phyloP scores from a whole-genome alignment of 2,329 filamentous ascomycete species.

The Penicillium sumatraense region DNA sequence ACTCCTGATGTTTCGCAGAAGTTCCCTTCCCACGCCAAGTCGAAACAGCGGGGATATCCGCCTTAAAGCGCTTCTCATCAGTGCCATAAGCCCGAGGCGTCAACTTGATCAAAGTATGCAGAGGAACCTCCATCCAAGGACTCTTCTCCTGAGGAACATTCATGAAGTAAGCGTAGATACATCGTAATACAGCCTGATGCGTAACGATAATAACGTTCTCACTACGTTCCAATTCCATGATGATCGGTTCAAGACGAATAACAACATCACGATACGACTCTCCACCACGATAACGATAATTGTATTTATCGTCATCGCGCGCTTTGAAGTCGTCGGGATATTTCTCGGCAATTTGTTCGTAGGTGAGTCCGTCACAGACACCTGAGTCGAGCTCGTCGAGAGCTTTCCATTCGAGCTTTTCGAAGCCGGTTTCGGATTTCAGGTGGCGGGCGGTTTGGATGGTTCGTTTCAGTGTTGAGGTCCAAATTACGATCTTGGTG shows the following conservation, averaged over 20 bases:
- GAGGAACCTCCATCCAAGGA: slow-evolving; percentile 97
- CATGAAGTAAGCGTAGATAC: slow-evolving; percentile 99
- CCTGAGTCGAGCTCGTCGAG: slow-evolving; percentile 96
- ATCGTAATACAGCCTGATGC: slow-evolving; percentile 93
- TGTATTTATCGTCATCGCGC: slow-evolving; percentile 98
- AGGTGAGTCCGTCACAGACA: slow-evolving; percentile 94
- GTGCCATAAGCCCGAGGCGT: slow-evolving; percentile 94
- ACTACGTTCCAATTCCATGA: slow-evolving; percentile 96
- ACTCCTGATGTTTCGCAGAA: slow-evolving; percentile 79
- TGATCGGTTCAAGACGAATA: slow-evolving; percentile 96
- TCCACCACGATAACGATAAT: slow-evolving; percentile 96
- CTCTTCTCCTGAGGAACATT: slow-evolving; percentile 90
- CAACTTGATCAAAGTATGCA: slow-evolving; percentile 95
- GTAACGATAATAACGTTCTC: slow-evolving; percentile 98
- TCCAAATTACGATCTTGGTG: slow-evolving; percentile 72
- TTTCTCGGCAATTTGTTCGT: slow-evolving; percentile 87
- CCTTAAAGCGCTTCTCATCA: slow-evolving; percentile 82
- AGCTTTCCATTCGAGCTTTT: slow-evolving; percentile 98
- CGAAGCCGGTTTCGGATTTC: slow-evolving; percentile 70
- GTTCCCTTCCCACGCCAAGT: slow-evolving; percentile 96
- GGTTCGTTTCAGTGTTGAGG: slow-evolving; percentile 77
- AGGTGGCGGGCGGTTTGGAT: slow-evolving; percentile 90
- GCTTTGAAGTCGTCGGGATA: slow-evolving; percentile 95
- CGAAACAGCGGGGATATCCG: slow-evolving; percentile 92
- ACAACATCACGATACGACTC: slow-evolving; percentile 97